phyloP scores from a whole-genome alignment of 1,284 basidiomycete species.

The Papiliotrema nemorosa region DNA sequence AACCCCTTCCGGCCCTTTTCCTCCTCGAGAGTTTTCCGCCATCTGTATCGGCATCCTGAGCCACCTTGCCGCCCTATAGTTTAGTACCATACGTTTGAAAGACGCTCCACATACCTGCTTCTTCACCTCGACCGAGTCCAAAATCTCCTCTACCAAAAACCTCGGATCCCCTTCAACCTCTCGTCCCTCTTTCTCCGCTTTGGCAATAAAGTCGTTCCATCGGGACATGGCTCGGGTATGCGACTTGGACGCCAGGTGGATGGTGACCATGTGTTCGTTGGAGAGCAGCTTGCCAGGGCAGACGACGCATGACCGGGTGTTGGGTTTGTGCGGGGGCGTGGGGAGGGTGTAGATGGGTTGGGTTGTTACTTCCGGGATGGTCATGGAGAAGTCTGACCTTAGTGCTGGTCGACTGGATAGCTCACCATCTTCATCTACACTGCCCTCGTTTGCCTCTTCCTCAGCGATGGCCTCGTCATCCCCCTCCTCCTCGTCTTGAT shows the following conservation, averaged over 20 bases:
- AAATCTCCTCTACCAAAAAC: constrained; percentile 1
- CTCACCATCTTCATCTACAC: constrained; percentile 32
- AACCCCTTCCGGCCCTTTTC: not conserved
- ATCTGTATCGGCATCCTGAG: not conserved
- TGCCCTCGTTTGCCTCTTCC: constrained; percentile 28
- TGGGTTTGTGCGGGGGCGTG: constrained; percentile 14
- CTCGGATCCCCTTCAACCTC: constrained; percentile 1
- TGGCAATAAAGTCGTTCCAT: constrained; percentile 9
- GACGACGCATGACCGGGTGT: constrained; percentile 60
- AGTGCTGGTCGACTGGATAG: not conserved
- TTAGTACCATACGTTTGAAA: not conserved
- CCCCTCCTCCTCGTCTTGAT: constrained; percentile 11
- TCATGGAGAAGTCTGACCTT: constrained; percentile 53
- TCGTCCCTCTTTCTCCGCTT: not conserved
- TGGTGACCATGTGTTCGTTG: constrained; percentile 57
- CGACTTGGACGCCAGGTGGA: constrained; percentile 64
- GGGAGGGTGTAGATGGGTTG: constrained; percentile 62
- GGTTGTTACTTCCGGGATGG: constrained; percentile 59
- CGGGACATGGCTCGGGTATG: constrained; percentile 20
- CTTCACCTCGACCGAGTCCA: not conserved
- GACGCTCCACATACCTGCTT: constrained; percentile 1
- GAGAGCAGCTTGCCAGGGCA: constrained; percentile 72
- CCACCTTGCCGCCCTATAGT: not conserved
- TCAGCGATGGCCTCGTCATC: constrained; percentile 6
- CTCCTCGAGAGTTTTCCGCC: not conserved